Base-by-base conservation (phyloP, 2,329 filamentous ascomycete species). In the Arthrinium phaeospermum region DNA sequence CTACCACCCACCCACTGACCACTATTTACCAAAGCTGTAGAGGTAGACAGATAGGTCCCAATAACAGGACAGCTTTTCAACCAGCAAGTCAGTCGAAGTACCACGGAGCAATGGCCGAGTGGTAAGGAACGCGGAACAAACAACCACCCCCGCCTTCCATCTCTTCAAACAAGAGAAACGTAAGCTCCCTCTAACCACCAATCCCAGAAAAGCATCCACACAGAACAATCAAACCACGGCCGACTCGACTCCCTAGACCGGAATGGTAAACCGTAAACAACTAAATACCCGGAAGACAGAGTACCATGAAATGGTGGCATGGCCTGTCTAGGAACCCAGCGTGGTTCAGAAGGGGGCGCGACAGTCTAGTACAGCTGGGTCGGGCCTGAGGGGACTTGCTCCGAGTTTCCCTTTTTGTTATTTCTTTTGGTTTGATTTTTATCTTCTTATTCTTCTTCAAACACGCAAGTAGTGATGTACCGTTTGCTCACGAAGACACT, bases 211-310 rank as follows among this genome's bases (percentile, higher is more conserved):
- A 64, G 34, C 19, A 22, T 10, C 57, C 22, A 10, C 53, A 61
- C 57, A 64, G 30, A 61, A 64, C 30, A 41, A 61, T 24, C 57
- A 64, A 27, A 10, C 4, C 14, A 57, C 57, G 3, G n/a, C 57
- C 34, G 57, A 64, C 57, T 64, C 19, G 57, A 41, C 34, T 41
- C 16, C 30, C 57, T 64, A 64, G 57, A 64, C 57, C 57, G 57
- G 57, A 64, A 64, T 64, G 57, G 57, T 64, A 64, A 64, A 19
- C 57, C 57, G 57, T 64, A 64, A 64, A 64, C 10, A 64, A 64
- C 57, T 2, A 64, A 64, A 64, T 64, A 64, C 57, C 57, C 30
- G 57, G 57, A 64, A 64, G 57, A 64, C 57, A 64, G 57, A 64
- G 34, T 8, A 64, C 57, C 57, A 64, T 64, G 57, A 41, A 41